These are phyloP conservation scores for Mycena venus DNA, from an alignment of 768 basidiomycete genomes.

Conservation along the genomic window DNA sequence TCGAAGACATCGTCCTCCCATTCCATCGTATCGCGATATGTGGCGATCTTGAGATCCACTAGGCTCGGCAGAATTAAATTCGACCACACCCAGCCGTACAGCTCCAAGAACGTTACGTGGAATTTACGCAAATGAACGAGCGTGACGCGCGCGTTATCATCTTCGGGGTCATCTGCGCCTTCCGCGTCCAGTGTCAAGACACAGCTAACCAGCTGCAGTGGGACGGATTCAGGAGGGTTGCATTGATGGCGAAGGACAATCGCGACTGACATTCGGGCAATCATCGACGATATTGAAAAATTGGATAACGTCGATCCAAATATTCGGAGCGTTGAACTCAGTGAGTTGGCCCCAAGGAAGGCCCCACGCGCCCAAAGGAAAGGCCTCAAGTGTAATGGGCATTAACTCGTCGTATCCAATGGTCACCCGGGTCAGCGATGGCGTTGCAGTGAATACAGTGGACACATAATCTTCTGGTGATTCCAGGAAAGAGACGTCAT, in stretches of 20 bases:
- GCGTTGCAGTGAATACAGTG: not conserved
- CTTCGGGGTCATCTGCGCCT: not conserved
- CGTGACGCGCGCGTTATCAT: not conserved
- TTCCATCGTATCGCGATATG: not conserved
- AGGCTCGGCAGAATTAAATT: not conserved
- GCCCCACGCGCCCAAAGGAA: not conserved
- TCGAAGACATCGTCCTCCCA: constrained; percentile 7
- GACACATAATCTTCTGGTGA: not conserved
- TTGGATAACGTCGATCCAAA: not conserved
- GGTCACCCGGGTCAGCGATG: not conserved
- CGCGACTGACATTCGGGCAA: constrained; percentile 7
- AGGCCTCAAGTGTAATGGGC: not conserved
- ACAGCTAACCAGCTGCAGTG: not conserved
- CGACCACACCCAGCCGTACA: constrained; percentile 9
- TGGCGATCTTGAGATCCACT: constrained; percentile 3
- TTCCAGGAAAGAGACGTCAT: not conserved
- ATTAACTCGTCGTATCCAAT: not conserved
- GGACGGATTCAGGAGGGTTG: not conserved
- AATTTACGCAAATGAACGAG: not conserved
- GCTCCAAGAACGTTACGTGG: constrained; percentile 7
- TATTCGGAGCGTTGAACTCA: not conserved
- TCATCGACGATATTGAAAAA: not conserved
- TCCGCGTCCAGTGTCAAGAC: not conserved
- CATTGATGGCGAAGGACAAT: not conserved
- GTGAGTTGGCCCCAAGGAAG: constrained; percentile 3